phyloP scores from a whole-genome alignment of 2,329 filamentous ascomycete genomes.

The Sclerotinia borealis region DNA sequence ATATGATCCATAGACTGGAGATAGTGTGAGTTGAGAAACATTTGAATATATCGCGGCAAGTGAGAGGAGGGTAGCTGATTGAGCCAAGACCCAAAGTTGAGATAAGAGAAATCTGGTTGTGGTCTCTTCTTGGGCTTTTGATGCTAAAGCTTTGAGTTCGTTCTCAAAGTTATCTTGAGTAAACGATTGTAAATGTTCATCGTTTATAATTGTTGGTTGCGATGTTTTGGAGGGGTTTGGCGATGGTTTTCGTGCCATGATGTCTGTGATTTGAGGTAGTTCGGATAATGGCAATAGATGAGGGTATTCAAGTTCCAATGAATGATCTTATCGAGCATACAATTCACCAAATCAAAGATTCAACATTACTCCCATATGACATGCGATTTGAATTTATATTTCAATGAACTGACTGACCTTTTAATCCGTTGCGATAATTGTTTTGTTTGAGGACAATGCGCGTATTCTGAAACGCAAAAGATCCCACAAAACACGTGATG shows the following conservation, averaged over 20 bases:
- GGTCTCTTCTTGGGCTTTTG: slow-evolving; percentile 32
- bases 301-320: neutral
- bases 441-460: slow-evolving; percentile 18
- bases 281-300: neutral
- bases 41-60: slow-evolving; percentile 60
- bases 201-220: neutral
- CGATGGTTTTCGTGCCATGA: slow-evolving; percentile 17
- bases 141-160: slow-evolving; percentile 31
- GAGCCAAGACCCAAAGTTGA: slow-evolving; percentile 29
- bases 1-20: slow-evolving; percentile 83
- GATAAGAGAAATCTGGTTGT: slow-evolving; percentile 26
- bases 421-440: slow-evolving; percentile 11
- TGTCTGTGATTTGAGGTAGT: neutral
- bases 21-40: slow-evolving; percentile 68
- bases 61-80: slow-evolving; percentile 41
- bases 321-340: neutral
- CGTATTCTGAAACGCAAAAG: slow-evolving; percentile 21
- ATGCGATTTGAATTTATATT: neutral
- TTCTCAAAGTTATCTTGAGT: slow-evolving; percentile 34
- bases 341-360: neutral
- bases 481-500: slow-evolving; percentile 10
- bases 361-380: neutral
- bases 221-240: slow-evolving; percentile 14
- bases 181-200: slow-evolving; percentile 13
- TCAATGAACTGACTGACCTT: neutral